phyloP scores from a whole-genome alignment of 2,329 filamentous ascomycete genomes.

The Penicillium sp. region DNA sequence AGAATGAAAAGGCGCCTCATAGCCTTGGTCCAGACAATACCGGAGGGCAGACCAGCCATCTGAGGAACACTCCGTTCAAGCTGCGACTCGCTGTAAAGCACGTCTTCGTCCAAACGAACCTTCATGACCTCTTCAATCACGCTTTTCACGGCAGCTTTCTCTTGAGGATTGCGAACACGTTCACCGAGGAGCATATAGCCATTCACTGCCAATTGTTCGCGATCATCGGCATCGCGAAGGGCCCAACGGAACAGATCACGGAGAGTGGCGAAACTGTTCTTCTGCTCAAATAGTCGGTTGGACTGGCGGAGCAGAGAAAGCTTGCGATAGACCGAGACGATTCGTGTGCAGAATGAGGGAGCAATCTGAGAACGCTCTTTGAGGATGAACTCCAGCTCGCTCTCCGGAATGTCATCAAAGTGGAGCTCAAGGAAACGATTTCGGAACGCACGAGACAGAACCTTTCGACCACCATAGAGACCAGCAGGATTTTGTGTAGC shows the following conservation, averaged over 20 bases:
- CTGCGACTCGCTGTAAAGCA: slow-evolving; percentile 70
- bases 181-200: slow-evolving; percentile 97
- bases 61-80: slow-evolving; percentile 63
- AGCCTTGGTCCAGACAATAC: slow-evolving; percentile 89
- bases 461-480: slow-evolving; percentile 92
- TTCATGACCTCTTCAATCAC: slow-evolving; percentile 92
- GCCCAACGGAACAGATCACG: slow-evolving; percentile 97
- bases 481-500: slow-evolving; percentile 97
- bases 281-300: slow-evolving; percentile 91
- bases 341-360: slow-evolving; percentile 86
- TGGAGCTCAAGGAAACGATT: slow-evolving; percentile 97
- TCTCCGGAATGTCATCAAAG: slow-evolving; percentile 96
- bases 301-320: slow-evolving; percentile 89
- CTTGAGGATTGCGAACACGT: slow-evolving; percentile 88
- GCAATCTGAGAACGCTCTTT: slow-evolving; percentile 87
- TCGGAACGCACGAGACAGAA: slow-evolving; percentile 89
- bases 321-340: slow-evolving; percentile 93
- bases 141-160: slow-evolving; percentile 80
- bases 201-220: slow-evolving; percentile 87
- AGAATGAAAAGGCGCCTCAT: slow-evolving; percentile 92
- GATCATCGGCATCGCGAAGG: slow-evolving; percentile 78
- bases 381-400: slow-evolving; percentile 89
- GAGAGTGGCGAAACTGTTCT: slow-evolving; percentile 94
- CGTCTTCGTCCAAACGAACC: slow-evolving; percentile 75
- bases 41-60: slow-evolving; percentile 37